Evolutionary conservation across 495 filamentous ascomycete genomes (phyloP), one percentile per base, ranked within the genome.

Genomic region (Cudoniella acicularis): DNA sequence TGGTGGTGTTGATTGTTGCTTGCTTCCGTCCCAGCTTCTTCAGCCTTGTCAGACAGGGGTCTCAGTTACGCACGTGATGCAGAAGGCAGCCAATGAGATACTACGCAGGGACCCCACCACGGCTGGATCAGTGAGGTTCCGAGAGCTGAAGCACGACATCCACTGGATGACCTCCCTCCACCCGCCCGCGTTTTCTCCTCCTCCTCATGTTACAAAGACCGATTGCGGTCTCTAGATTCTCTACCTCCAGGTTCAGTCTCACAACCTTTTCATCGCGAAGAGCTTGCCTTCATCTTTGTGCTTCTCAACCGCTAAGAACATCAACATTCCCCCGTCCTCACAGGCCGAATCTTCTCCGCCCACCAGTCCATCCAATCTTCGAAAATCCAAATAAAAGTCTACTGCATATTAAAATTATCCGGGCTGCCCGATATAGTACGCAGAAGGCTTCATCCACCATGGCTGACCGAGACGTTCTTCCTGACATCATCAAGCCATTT

Each of bases 401-500:
- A n/a, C n/a, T n/a, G n/a, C n/a, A n/a, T n/a, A n/a, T n/a, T n/a
- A n/a, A n/a, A n/a, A n/a, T 16, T 16, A 41, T 41, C 8, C 36
- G 16, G 16, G 16, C 45, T 10, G 20, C 10, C 20, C 48, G 48
- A 23, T 10, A 10, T 26, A 6, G 10, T 20, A 13, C 42, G 25
- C 43, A 21, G 18, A 64, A 65, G 60, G 53, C 56, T 41, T 17
- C 62, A 11, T 54, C 64, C 66, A 73, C 69, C 66, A 76, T 80
- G 74, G 67, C 73, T 23, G 80, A 81, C 68, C 72, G 80, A 61
- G 80, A 83, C 52, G 75, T 79, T 48, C 77, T 83, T 56, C 78
- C 73, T 25, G 71, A 69, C 62, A 87, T 84, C 65, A 83, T 91
- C 68, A 94, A 92, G 71, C 91, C 94, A 0, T 76, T 79, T 57